Conservation (phyloP, 1,284 basidiomycete species). For the Inonotus hispidus region DNA sequence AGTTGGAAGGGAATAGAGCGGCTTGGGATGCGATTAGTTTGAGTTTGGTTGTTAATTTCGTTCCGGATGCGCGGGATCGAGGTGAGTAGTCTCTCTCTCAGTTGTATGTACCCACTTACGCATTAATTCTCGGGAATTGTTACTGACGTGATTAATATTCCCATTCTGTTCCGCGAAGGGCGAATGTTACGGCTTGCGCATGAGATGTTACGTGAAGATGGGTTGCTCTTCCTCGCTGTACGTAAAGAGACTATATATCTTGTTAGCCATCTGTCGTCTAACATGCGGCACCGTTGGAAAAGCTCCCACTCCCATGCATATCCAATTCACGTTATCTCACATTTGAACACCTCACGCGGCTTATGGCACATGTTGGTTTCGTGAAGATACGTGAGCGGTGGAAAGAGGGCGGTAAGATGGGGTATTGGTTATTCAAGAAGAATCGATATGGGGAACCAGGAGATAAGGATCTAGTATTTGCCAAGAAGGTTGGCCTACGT, state of each 20-base stretch:
- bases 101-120: background rate
- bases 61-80: slow-evolving; percentile 68
- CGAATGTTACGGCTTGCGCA: slow-evolving; percentile 68
- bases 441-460: slow-evolving; percentile 21
- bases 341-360: slow-evolving; percentile 44
- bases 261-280: background rate
- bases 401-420: slow-evolving; percentile 68
- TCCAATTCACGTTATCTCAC: slow-evolving; percentile 79
- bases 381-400: slow-evolving; percentile 51
- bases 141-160: background rate
- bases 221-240: slow-evolving; percentile 72
- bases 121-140: too few species aligned
- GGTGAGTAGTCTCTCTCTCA: slow-evolving; percentile 41
- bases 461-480: slow-evolving; percentile 29
- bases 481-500: slow-evolving; percentile 55
- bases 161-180: slow-evolving; percentile 39
- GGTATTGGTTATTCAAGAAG: slow-evolving; percentile 66
- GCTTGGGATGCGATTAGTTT: slow-evolving; percentile 79
- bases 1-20: slow-evolving; percentile 30
- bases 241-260: slow-evolving; percentile 25
- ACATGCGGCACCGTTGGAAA: background rate
- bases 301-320: slow-evolving; percentile 81
- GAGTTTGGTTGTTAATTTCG: slow-evolving; percentile 85
- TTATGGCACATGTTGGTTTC: slow-evolving; percentile 69
- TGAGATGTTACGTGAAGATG: slow-evolving; percentile 47